phyloP scores from a whole-genome alignment of 192 early-diverging fungal genomes.

The Rhizoclosmatium sp. region DNA sequence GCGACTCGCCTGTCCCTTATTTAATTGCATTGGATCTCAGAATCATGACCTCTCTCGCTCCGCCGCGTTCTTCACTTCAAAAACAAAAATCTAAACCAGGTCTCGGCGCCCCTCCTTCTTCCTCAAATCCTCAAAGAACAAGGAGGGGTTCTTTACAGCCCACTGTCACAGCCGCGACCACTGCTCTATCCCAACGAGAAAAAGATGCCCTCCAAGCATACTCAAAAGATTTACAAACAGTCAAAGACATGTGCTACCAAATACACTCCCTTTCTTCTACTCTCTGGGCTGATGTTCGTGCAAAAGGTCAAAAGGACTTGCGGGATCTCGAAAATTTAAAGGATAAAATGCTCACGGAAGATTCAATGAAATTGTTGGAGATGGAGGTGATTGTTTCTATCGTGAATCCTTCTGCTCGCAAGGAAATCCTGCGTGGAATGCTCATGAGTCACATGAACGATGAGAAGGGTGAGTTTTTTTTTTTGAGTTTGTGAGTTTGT shows the following conservation, averaged over 20 bases:
- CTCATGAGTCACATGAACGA: constrained; percentile 59
- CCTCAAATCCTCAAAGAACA: too few relatives aligned
- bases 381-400: constrained; percentile 64
- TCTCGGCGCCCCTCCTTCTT: too few relatives aligned
- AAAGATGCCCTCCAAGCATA: neutral
- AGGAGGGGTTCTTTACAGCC: neutral
- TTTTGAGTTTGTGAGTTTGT: neutral
- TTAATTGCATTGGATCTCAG: too few relatives aligned
- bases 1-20: too few relatives aligned
- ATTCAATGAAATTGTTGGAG: constrained; percentile 53
- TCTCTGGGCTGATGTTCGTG: constrained; percentile 28
- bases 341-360: constrained; percentile 54
- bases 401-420: constrained; percentile 52
- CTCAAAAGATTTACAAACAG: constrained; percentile 29
- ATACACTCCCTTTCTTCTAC: constrained; percentile 36
- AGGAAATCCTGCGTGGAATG: constrained; percentile 52
- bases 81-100: too few relatives aligned
- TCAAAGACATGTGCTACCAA: constrained; percentile 44
- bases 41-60: too few relatives aligned
- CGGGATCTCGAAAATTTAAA: constrained; percentile 48
- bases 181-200: neutral
- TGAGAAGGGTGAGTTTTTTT: constrained; percentile 55
- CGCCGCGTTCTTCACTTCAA: too few relatives aligned
- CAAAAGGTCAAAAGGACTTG: constrained; percentile 38
- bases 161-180: neutral